Evolutionary conservation across 2,329 filamentous ascomycete genomes (phyloP), one percentile per base, ranked within the genome.

Genomic region (Proliferodiscus dingleyae): DNA sequence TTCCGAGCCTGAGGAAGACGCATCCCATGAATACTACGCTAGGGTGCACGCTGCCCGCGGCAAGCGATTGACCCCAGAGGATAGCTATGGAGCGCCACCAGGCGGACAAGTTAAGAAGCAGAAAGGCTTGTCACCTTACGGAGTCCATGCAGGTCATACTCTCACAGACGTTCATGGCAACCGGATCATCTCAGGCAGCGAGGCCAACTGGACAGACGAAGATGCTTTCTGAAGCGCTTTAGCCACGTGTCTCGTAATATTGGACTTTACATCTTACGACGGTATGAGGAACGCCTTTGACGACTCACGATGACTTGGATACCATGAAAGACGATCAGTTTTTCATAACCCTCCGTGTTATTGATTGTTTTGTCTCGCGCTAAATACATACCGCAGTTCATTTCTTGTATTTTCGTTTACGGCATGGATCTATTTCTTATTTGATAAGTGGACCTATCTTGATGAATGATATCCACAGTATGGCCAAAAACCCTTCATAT

Each of bases 21-120:
- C 78, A 0, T 83, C 82, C 3, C 87, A 93, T 50, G 91, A 93
- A 64, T 94, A 95, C 66, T 94, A 95, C 66, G 85, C 87, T 53
- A 89, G 87, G 66, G 70, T 90, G 43, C 78, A 84, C 46, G 81
- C 83, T 24, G 75, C 83, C 5, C 77, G 80, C 28, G 75, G 75
- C 55, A 90, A 89, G 68, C 76, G 84, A 37, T 73, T 78, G 49
- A 72, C 70, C 18, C 72, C 73, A 10, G 77, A 79, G 16, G 61
- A 62, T 37, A 54, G 55, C 24, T 53, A 53, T 36, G 54, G 46
- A 36, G 43, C 49, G 37, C 45, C 52, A 21, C 53, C 68, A 24
- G 64, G 66, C 40, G 70, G 66, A 56, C 70, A 74, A 50, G 57
- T 67, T 19, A 83, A 82, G 67, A 75, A 78, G 41, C 61, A 69